Evolutionary conservation across 805 yeast genomes (phyloP).

Genomic region (Kazachstania martiniae): DNA sequence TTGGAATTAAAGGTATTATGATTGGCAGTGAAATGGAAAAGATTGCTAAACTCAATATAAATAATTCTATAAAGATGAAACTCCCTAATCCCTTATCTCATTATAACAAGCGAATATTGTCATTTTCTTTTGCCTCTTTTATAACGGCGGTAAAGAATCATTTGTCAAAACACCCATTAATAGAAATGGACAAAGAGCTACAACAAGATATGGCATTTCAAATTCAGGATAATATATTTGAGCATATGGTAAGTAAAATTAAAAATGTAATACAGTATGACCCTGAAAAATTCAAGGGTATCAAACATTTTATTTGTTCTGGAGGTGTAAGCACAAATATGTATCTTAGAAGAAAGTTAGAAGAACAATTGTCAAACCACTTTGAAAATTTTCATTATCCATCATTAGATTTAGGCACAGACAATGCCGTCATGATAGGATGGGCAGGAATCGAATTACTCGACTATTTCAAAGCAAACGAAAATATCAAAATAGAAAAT

Average conservation of each 20-base stretch:
- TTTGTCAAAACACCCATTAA: conserved; percentile 12
- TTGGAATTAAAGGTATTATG: conserved; percentile 76
- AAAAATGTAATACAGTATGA: conserved; percentile 34
- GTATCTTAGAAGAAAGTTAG: conserved; percentile 40
- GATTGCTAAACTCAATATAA: conserved; percentile 36
- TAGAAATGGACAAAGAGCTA: conserved; percentile 27
- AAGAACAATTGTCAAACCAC: conserved; percentile 24
- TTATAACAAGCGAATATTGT: conserved; percentile 35
- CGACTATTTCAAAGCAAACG: conserved; percentile 31
- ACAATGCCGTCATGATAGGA: conserved; percentile 95
- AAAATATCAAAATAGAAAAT: conserved; percentile 26
- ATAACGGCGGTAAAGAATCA: conserved; percentile 41
- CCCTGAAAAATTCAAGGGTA: conserved; percentile 30
- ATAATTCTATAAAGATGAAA: conserved; percentile 15
- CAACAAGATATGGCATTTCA: conserved; percentile 48
- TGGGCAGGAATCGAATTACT: conserved; percentile 89
- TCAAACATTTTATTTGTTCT: conserved; percentile 60
- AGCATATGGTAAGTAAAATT: conserved; percentile 60
- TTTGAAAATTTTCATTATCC: conserved; percentile 53
- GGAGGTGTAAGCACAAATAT: conserved; percentile 91
- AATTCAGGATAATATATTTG: conserved; percentile 56
- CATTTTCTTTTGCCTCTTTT: conserved; percentile 75
- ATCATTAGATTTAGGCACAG: conserved; percentile 66
- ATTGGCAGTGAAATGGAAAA: conserved; percentile 74
- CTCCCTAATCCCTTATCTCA: conserved; percentile 45